These are phyloP conservation scores for Escallonia rubra DNA, from an alignment of 129 eudicot species.

Conservation along the genomic window DNA sequence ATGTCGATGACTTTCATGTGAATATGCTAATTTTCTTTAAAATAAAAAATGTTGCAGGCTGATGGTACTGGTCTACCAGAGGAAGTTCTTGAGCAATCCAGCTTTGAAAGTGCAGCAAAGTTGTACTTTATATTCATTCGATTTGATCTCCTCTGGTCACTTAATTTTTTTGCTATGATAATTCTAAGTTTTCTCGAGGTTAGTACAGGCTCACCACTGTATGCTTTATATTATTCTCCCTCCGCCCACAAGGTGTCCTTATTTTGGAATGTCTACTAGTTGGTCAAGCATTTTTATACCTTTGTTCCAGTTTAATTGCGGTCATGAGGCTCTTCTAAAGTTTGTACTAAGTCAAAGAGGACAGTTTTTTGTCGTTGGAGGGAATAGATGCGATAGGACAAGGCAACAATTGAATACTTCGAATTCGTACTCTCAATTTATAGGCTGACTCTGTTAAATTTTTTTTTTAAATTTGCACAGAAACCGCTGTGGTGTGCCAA, in stretches of 20 bases:
- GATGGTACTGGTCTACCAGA: constrained; percentile 96
- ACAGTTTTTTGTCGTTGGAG: too few relatives aligned
- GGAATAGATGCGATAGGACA: too few relatives aligned
- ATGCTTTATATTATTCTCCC: neutral
- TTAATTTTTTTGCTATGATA: constrained; percentile 70
- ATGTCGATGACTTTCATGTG: neutral
- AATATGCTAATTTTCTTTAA: neutral
- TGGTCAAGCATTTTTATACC: too few relatives aligned
- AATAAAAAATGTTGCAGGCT: constrained; percentile 46
- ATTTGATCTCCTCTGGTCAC: constrained; percentile 81
- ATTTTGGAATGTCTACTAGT: too few relatives aligned
- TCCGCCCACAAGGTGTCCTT: too few relatives aligned
- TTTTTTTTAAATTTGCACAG: constrained; percentile 33
- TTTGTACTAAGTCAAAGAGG: too few relatives aligned
- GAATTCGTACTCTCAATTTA: neutral
- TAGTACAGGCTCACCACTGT: constrained; percentile 14
- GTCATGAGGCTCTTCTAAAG: too few relatives aligned
- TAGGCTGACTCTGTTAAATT: neutral
- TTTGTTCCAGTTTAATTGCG: too few relatives aligned
- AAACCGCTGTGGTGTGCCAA: constrained; percentile 85
- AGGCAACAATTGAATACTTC: neutral
- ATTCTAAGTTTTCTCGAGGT: constrained; percentile 86
- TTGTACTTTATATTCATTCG: constrained; percentile 55
- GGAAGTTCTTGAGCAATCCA: constrained; percentile 63
- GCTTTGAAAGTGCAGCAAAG: constrained; percentile 61